Base-by-base conservation (phyloP, 1,284 basidiomycete species). In the Ceratobasidium sp. region DNA sequence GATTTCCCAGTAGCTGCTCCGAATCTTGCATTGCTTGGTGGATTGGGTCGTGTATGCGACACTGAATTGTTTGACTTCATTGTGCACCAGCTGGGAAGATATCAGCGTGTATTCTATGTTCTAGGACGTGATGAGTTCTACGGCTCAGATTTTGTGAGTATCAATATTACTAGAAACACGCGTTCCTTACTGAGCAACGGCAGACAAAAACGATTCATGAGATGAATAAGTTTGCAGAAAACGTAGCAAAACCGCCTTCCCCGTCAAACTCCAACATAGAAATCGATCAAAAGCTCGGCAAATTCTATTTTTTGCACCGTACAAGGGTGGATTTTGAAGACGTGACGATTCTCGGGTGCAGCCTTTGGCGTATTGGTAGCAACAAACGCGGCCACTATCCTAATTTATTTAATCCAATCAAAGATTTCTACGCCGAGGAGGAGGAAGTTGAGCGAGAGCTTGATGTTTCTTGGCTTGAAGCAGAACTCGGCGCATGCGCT, bases 271-370 rank as follows among this genome's bases (percentile, higher is more conserved):
- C n/a, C n/a, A n/a, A n/a, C n/a, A n/a, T n/a, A n/a, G n/a, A n/a
- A n/a, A n/a, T n/a, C n/a, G n/a, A n/a, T n/a, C n/a, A n/a, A n/a
- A n/a, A n/a, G n/a, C n/a, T 76, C 12, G 81, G 81, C 5, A 75
- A 76, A 18, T 81, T 83, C 75, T 72, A 83, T 30, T 77, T 79
- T 46, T 78, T 84, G 10, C 75, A 83, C 71, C 79, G 80, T 57
- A 80, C 78, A 28, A 79, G 82, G 18, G 77, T 80, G 75, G 81
- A 83, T 70, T 48, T 83, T 3, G 75, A 77, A 9, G 78, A 75
- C 0, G 57, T 81, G 8, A 81, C 82, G 9, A 75, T 83, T 52
- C 80, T 83, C 14, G 82, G 82, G 0, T 84, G 81, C 77, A 83
- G 82, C 1, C 80, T 83, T n/a, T 83, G 83, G 82, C 77, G 80